Conservation (phyloP, 75 land plant species). For the Sequoiadendron giganteum region DNA sequence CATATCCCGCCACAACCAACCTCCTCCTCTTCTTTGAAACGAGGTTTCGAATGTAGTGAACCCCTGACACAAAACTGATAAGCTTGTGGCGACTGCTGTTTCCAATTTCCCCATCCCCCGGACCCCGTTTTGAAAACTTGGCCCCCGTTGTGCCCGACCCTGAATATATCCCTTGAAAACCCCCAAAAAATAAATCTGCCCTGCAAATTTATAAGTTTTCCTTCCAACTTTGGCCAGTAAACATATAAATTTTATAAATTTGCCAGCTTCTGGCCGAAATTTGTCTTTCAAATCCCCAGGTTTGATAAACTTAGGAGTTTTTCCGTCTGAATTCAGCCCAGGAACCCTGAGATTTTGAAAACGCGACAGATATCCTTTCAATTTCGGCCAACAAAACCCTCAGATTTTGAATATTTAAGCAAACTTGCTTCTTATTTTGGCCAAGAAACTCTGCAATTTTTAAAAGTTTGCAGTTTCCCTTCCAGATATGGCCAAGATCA, state of each 20-base stretch:
- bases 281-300: not conserved
- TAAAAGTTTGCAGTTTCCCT: not conserved
- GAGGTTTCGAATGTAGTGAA: constrained; percentile 45
- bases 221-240: not conserved
- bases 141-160: constrained; percentile 38
- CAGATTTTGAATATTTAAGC: not conserved
- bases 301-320: not conserved
- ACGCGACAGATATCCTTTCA: too few species aligned
- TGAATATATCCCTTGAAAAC: not conserved
- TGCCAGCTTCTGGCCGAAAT: not conserved
- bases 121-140: constrained; percentile 25
- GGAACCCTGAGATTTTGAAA: too few species aligned
- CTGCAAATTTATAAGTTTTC: not conserved
- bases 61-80: constrained; percentile 22
- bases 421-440: not conserved
- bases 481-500: too few species aligned
- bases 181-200: not conserved
- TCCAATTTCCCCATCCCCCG: constrained; percentile 7
- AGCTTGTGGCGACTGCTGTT: constrained; percentile 18
- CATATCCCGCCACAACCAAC: constrained; percentile 55
- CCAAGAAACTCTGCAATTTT: not conserved
- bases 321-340: not conserved
- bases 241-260: not conserved
- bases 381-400: not conserved
- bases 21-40: constrained; percentile 69